Evolutionary conservation across 176 grass and related monocot species (phyloP), one percentile per base, ranked within the genome.

Genomic region (Leersia perrieri): DNA sequence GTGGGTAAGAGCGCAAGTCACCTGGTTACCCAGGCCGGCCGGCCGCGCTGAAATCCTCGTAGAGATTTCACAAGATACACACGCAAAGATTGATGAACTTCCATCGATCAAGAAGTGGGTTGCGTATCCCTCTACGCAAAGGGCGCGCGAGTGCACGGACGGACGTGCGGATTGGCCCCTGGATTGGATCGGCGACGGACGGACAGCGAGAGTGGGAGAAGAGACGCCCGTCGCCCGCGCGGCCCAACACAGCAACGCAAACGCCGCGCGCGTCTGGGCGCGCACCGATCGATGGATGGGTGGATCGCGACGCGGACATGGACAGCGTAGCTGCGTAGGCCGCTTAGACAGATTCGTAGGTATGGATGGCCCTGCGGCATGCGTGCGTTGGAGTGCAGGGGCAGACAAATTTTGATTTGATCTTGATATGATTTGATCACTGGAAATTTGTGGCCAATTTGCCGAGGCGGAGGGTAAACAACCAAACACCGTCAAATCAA

Each of bases 41-140:
- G n/a, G n/a, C n/a, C 22, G 80, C 67, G 83, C 85, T 51, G 85
- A 87, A 76, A 75, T 55, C 72, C 39, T 53, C 0, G 85, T 51
- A 34, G 78, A 87, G 78, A 87, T 87, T 45, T 68, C 77, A 1
- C 36, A 64, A 49, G 85, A 70, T 39, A 25, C 78, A 30, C 85
- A 82, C 85, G 85, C 85, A 76, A 76, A 35, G 60, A 68, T n/a
- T n/a, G n/a, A n/a, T 25, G 3, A 44, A 9, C 44, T 25, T n/a
- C 18, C 27, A 32, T 16, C 20, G 53, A 10, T 38, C 35, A 7
- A 38, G n/a, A 38, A 3, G 31, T 82, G 85, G 12, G 30, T 76
- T 70, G 78, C 85, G 85, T 87, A 49, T 64, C 39, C 69, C 13
- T 7, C 6, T 10, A 32, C 11, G 68, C 79, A 26, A 55, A 35